Evolutionary conservation across 768 basidiomycete genomes (phyloP).

Genomic region (Podaxis sp.): DNA sequence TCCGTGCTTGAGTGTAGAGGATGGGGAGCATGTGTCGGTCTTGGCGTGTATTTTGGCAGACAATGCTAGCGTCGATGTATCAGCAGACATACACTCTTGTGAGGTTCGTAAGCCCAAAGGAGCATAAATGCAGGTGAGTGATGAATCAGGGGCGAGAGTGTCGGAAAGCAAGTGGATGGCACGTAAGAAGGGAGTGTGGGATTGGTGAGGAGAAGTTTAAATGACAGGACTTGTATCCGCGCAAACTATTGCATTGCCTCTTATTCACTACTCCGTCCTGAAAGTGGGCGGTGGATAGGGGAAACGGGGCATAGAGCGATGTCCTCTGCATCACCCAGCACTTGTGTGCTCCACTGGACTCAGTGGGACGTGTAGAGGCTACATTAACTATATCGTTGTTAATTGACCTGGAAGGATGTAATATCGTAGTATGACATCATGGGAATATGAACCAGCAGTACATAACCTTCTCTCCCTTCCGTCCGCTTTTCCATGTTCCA

Average conservation of each 20-base stretch:
- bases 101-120: not conserved
- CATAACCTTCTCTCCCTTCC: conserved; percentile 1
- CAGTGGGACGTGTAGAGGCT: not conserved
- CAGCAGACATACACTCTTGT: not conserved
- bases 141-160: not conserved
- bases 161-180: conserved; percentile 3
- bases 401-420: not conserved
- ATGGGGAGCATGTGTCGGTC: conserved; percentile 2
- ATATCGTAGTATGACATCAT: conserved; percentile 10
- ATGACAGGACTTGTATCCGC: conserved; percentile 15
- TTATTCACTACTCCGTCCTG: conserved; percentile 76
- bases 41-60: not conserved
- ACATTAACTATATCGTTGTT: not conserved
- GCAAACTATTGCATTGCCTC: conserved; percentile 34
- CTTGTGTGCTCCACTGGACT: not conserved
- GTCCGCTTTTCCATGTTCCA: conserved; percentile 10
- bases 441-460: not conserved
- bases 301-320: conserved; percentile 62
- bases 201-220: conserved; percentile 7
- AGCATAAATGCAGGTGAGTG: not conserved
- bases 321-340: not conserved
- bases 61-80: conserved; percentile 5
- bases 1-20: conserved; percentile 54
- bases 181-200: conserved; percentile 1
- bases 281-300: conserved; percentile 65